phyloP scores from a whole-genome alignment of 768 basidiomycete species.

The Boletus sp. region DNA sequence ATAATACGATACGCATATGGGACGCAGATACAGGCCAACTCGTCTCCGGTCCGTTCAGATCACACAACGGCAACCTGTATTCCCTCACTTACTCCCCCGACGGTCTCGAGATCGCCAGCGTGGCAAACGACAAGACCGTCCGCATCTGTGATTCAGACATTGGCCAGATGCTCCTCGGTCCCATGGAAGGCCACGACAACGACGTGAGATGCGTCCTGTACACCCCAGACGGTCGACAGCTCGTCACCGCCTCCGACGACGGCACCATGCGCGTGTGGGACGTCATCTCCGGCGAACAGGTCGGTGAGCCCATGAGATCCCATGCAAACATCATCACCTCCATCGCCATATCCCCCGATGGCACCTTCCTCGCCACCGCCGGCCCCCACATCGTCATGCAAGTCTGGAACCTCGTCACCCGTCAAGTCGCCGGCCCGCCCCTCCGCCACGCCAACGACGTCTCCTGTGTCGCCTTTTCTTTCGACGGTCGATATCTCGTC shows the following conservation, averaged over 20 bases:
- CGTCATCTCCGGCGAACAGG: slow-evolving; percentile 26
- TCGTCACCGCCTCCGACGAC: slow-evolving; percentile 31
- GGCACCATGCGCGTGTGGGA: slow-evolving; percentile 34
- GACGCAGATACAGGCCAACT: slow-evolving; percentile 27
- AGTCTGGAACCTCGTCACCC: slow-evolving; percentile 30
- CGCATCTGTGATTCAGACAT: slow-evolving; percentile 33
- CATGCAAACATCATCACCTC: slow-evolving; percentile 30
- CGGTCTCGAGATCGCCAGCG: slow-evolving; percentile 32
- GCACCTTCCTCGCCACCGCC: slow-evolving; percentile 32
- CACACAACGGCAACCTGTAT: slow-evolving; percentile 32
- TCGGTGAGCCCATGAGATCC: slow-evolving; percentile 31
- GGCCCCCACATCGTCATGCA: slow-evolving; percentile 31
- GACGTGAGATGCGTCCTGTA: slow-evolving; percentile 33
- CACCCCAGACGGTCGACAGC: slow-evolving; percentile 26
- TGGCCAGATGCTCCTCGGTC: slow-evolving; percentile 35
- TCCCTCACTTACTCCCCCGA: slow-evolving; percentile 39
- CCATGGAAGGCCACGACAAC: slow-evolving; percentile 29
- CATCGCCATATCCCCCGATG: slow-evolving; percentile 32
- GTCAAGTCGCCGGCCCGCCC: slow-evolving; percentile 13
- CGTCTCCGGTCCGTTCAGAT: slow-evolving; percentile 28
- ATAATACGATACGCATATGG: slow-evolving; percentile 34
- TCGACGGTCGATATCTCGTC: slow-evolving; percentile 27
- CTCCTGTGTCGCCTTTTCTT: slow-evolving; percentile 33
- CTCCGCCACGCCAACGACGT: slow-evolving; percentile 31
- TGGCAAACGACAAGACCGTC: slow-evolving; percentile 31